These are phyloP conservation scores for Nicotiana tomentosiformis DNA, from an alignment of 257 asterid genomes.

Conservation along the genomic window DNA sequence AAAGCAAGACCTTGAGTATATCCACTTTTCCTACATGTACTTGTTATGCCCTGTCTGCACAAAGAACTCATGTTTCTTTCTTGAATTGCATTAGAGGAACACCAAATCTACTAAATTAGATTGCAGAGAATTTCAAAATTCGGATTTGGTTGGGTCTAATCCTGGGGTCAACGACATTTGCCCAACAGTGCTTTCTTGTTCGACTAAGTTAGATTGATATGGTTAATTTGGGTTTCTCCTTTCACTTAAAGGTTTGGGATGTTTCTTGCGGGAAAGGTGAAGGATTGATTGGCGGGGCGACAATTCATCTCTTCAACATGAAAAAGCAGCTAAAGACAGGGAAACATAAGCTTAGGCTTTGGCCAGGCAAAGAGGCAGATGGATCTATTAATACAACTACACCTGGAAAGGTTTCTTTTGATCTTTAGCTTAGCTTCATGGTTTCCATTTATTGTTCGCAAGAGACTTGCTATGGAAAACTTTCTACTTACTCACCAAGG, in stretches of 20 bases:
- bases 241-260: slow-evolving; percentile 58
- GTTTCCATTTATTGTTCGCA: slow-evolving; percentile 2
- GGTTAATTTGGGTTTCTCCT: not conserved
- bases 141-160: not conserved
- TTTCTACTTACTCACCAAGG: not conserved
- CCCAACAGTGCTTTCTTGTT: not conserved
- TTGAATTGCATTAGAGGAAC: not conserved
- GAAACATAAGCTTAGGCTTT: slow-evolving; percentile 90
- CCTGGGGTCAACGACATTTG: not conserved
- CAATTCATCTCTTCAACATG: slow-evolving; percentile 82
- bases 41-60: not conserved
- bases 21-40: not conserved
- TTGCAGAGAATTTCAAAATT: not conserved
- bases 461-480: not conserved
- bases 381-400: slow-evolving; percentile 78
- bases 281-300: slow-evolving; percentile 89
- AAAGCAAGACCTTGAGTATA: not conserved
- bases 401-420: slow-evolving; percentile 75
- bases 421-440: not conserved
- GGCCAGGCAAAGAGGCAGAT: slow-evolving; percentile 88
- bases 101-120: not conserved
- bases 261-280: slow-evolving; percentile 71
- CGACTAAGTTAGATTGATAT: not conserved
- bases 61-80: not conserved
- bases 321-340: slow-evolving; percentile 91